Base-by-base conservation (phyloP, 140 eudicot genomes). In the Senecio squalidus region DNA sequence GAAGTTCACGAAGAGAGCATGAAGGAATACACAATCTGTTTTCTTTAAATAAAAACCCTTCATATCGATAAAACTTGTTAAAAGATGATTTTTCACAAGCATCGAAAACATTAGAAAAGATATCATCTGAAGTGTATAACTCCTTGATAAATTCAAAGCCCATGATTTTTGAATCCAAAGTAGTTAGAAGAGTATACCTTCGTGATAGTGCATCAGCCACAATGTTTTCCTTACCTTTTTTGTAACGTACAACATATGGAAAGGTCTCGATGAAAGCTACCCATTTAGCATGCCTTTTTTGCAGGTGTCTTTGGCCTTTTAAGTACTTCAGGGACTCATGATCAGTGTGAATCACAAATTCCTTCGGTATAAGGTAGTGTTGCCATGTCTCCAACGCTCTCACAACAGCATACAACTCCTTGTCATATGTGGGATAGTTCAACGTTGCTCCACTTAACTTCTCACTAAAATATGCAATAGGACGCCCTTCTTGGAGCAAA, bases 261-360 rank as follows among this genome's bases (percentile, higher is more conserved):
- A 64, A 64, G 4, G 33, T n/a, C 28, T 66, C 2, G 8, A 36
- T 10, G 5, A 24, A 53, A 4, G 11, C 11, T 16, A 13, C n/a
- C 54, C 71, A 66, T 2, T 25, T 46, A 2, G 24, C 54, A 53
- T 66, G 52, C 53, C 30, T 34, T 3, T 26, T 22, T 16, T 31
- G 38, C 1, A 66, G 2, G 3, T 50, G 25, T n/a, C 26, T 52
- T 4, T 64, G 51, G 8, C 28, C n/a, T 6, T 48, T 48, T 9
- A 48, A 24, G 26, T 18, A 48, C 14, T 48, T 20, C 15, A 20
- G 21, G n/a, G 55, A 4, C 29, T 22, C 55, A 21, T 48, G 55
- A 13, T 48, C 14, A 2, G 29, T 18, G n/a, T 48, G 55, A 0
- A 48, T 18, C 14, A 21, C 14, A 48, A 48, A 22, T 21, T 48